Evolutionary conservation across 1,284 basidiomycete species (phyloP).

Genomic region (Moniliophthora roreri): DNA sequence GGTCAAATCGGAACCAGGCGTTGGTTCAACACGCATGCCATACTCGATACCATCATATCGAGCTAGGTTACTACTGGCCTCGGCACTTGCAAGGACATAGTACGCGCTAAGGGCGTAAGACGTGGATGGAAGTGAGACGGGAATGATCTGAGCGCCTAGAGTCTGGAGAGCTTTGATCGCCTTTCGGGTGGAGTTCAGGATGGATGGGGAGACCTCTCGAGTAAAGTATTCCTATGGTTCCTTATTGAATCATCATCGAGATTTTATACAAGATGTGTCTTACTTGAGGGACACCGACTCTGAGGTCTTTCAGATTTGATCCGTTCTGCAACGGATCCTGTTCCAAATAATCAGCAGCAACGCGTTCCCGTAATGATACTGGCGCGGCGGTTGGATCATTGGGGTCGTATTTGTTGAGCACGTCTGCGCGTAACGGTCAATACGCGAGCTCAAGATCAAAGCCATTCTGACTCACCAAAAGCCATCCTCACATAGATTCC

Average conservation of each 20-base stretch:
- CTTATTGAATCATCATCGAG: conserved; percentile 25
- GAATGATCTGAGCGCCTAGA: conserved; percentile 68
- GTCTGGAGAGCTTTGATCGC: conserved; percentile 51
- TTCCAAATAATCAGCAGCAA: conserved; percentile 17
- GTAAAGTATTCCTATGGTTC: conserved; percentile 78
- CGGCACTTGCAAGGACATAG: conserved; percentile 93
- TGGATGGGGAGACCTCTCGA: conserved; percentile 54
- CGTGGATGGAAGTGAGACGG: conserved; percentile 81
- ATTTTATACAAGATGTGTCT: not conserved
- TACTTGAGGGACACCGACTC: conserved; percentile 55
- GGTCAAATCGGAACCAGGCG: conserved; percentile 40
- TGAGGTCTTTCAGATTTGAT: conserved; percentile 27
- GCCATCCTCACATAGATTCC: conserved; percentile 51
- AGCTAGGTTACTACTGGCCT: conserved; percentile 92
- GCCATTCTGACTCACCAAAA: conserved; percentile 68
- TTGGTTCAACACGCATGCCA: conserved; percentile 48
- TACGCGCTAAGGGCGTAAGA: conserved; percentile 87
- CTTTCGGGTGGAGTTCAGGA: conserved; percentile 47
- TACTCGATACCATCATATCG: conserved; percentile 86
- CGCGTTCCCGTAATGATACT: conserved; percentile 35
- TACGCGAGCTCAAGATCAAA: not conserved
- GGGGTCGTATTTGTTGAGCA: conserved; percentile 64
- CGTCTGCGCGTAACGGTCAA: conserved; percentile 40
- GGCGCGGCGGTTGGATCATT: conserved; percentile 80
- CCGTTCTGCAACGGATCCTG: not conserved